A percentile compares a stretch with the other conserved stretches of the same genome.
phyloP scores from a whole-genome alignment of 1,139 yeast species.

The Debaryomycetaceae sp. region DNA sequence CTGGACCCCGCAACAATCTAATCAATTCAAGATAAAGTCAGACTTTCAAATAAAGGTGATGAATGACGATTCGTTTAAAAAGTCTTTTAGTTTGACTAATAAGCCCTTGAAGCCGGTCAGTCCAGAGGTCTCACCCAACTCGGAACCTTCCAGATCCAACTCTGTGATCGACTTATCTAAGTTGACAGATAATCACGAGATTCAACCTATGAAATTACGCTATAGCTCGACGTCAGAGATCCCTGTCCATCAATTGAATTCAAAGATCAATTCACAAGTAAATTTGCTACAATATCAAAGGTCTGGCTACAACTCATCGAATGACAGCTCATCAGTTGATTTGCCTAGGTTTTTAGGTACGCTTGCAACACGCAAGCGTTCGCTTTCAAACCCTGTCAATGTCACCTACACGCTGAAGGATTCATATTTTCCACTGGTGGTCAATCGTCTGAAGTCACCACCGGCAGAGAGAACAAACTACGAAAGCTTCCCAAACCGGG shows the following conservation, averaged over 20 bases:
- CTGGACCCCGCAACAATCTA: constrained; percentile 32
- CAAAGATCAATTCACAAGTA: constrained; percentile 40
- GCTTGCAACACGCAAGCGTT: constrained; percentile 8
- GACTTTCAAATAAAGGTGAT: constrained; percentile 38
- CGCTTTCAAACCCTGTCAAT: constrained; percentile 15
- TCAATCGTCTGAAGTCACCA: constrained; percentile 14
- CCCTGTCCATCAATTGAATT: constrained; percentile 38
- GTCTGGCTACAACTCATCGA: constrained; percentile 19
- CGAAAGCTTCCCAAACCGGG: constrained; percentile 12
- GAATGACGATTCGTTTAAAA: constrained; percentile 39
- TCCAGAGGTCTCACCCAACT: constrained; percentile 44
- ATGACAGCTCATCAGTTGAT: constrained; percentile 26
- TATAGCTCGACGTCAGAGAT: constrained; percentile 41
- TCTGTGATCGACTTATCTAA: constrained; percentile 43
- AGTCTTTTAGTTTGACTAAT: constrained; percentile 25
- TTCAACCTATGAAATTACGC: constrained; percentile 38
- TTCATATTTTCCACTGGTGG: constrained; percentile 29
- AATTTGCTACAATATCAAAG: constrained; percentile 28
- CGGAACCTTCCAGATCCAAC: constrained; percentile 42
- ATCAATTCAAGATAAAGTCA: constrained; percentile 26
- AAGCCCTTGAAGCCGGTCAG: constrained; percentile 37
- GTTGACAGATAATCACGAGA: constrained; percentile 33
- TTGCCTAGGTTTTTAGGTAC: constrained; percentile 19
- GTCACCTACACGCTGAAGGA: constrained; percentile 18
- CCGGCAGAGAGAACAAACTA: constrained; percentile 1